Evolutionary conservation across 345 rosid genomes (phyloP).

Genomic region (Pugionium cornutum): DNA sequence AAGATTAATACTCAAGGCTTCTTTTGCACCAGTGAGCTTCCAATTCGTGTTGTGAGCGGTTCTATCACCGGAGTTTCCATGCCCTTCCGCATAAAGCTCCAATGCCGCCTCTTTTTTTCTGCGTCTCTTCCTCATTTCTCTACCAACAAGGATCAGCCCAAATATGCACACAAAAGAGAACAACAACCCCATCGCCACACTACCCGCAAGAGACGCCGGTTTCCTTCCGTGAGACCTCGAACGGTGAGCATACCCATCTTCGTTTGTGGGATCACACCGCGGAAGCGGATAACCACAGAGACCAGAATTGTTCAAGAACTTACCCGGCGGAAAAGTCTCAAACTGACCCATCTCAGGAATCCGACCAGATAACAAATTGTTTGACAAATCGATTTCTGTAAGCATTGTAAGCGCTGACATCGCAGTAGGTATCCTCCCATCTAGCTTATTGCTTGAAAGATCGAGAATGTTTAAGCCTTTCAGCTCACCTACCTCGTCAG

Average conservation of each 20-base stretch:
- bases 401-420: constrained; percentile 61
- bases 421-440: constrained; percentile 67
- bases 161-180: constrained; percentile 74
- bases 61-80: constrained; percentile 64
- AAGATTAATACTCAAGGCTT: constrained; percentile 81
- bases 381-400: constrained; percentile 68
- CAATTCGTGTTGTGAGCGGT: constrained; percentile 59
- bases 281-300: constrained; percentile 86
- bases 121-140: constrained; percentile 74
- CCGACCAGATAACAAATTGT: constrained; percentile 64
- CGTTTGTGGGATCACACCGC: constrained; percentile 43
- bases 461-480: constrained; percentile 77
- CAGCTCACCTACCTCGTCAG: constrained; percentile 67
- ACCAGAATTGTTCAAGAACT: constrained; percentile 74
- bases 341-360: constrained; percentile 86
- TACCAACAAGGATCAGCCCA: constrained; percentile 57
- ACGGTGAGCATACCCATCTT: constrained; percentile 43
- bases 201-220: constrained; percentile 60
- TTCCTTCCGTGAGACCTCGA: constrained; percentile 54
- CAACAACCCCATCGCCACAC: constrained; percentile 88
- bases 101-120: constrained; percentile 58
- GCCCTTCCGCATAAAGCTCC: constrained; percentile 58
- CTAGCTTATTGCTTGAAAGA: constrained; percentile 68
- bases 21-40: constrained; percentile 68
- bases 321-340: constrained; percentile 62